phyloP scores from a whole-genome alignment of 805 yeast species.

The Deakozyma indianensis region DNA sequence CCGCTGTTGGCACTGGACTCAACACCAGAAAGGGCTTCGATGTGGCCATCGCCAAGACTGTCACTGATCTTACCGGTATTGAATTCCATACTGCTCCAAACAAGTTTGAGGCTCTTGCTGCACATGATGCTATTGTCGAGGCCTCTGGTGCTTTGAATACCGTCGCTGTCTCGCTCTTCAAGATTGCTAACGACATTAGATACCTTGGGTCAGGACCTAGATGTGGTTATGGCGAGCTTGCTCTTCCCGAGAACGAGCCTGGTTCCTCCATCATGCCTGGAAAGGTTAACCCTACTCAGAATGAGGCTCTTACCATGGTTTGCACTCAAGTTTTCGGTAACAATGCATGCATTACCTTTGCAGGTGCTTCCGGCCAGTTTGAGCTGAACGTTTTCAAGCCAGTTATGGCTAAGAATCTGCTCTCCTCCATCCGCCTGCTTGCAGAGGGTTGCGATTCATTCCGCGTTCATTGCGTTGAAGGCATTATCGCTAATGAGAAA shows the following conservation, averaged over 20 bases:
- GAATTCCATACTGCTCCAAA: slow-evolving; percentile 92
- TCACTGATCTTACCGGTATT: slow-evolving; percentile 73
- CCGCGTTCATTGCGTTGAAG: slow-evolving; percentile 90
- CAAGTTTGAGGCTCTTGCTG: slow-evolving; percentile 97
- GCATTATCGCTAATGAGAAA: slow-evolving; percentile 76
- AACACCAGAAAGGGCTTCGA: slow-evolving; percentile 90
- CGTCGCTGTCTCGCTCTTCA: slow-evolving; percentile 81
- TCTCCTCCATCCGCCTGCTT: slow-evolving; percentile 73
- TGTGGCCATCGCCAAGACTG: slow-evolving; percentile 72
- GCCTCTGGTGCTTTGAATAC: slow-evolving; percentile 96
- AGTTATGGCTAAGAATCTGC: slow-evolving; percentile 79
- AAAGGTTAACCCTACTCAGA: slow-evolving; percentile 98
- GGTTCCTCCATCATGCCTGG: slow-evolving; percentile 99
- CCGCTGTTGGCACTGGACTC: slow-evolving; percentile 98
- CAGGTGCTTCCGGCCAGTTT: slow-evolving; percentile 98
- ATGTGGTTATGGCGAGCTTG: slow-evolving; percentile 95
- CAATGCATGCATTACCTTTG: slow-evolving; percentile 86
- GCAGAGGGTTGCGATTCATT: slow-evolving; percentile 85
- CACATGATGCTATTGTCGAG: slow-evolving; percentile 97
- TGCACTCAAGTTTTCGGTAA: slow-evolving; percentile 97
- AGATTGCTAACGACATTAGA: slow-evolving; percentile 96
- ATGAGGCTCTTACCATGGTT: slow-evolving; percentile 97
- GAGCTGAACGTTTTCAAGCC: slow-evolving; percentile 98
- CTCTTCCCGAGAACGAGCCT: slow-evolving; percentile 96
- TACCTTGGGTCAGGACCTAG: slow-evolving; percentile 98